These are phyloP conservation scores for Agastache rugosa DNA, from an alignment of 257 asterid genomes.

Conservation along the genomic window DNA sequence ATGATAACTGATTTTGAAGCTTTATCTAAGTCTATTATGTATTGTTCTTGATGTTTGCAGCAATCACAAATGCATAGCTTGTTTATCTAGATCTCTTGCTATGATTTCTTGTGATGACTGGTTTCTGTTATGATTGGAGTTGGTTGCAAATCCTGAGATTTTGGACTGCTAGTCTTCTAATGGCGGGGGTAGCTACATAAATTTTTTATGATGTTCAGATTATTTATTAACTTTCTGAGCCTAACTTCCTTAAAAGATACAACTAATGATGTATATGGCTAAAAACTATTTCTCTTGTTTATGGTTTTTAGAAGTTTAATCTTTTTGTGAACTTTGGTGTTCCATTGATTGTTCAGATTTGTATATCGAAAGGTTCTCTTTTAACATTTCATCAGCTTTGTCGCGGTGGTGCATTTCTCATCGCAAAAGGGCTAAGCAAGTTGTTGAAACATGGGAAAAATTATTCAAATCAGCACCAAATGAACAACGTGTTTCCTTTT, in stretches of 20 bases:
- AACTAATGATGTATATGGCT: constrained; percentile 3
- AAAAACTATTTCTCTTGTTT: constrained; percentile 21
- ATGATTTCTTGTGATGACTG: neutral
- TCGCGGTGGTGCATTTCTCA: constrained; percentile 88
- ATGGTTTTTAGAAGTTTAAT: neutral
- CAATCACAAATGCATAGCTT: neutral
- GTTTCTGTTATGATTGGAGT: neutral
- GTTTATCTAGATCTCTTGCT: neutral
- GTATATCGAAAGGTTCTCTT: constrained; percentile 35
- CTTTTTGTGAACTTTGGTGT: constrained; percentile 19
- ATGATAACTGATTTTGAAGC: neutral
- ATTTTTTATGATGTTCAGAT: neutral
- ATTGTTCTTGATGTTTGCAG: neutral
- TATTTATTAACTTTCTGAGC: neutral
- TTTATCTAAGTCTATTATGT: neutral
- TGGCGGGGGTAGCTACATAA: neutral
- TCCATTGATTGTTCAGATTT: constrained; percentile 31
- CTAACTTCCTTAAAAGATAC: neutral
- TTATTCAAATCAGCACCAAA: constrained; percentile 71
- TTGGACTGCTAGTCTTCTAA: neutral
- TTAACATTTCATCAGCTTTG: constrained; percentile 72
- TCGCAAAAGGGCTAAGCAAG: constrained; percentile 88
- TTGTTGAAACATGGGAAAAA: constrained; percentile 92
- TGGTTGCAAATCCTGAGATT: neutral
- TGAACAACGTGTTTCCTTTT: constrained; percentile 80